Base-by-base conservation (phyloP, 805 yeast genomes). In the Hanseniaspora nectarophila region DNA sequence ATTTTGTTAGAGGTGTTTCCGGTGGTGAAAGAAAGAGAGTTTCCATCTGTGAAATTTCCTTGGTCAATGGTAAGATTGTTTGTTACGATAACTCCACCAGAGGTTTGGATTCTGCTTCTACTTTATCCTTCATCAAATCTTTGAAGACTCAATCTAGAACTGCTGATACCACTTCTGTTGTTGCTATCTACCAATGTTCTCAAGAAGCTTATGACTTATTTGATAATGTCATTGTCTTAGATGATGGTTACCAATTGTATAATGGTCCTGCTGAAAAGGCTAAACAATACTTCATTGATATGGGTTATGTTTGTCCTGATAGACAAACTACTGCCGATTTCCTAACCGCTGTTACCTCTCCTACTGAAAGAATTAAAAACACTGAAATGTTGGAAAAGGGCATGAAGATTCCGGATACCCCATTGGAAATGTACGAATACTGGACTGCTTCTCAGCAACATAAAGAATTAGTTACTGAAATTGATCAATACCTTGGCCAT, bases 1-100 rank as follows among this genome's bases (percentile, higher is more conserved):
- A 78, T 55, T 70, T 74, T 38, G 73, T 81, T 28, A 73, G 85
- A 63, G 85, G 87, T 69, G 85, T 82, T 38, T 80, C 90, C 48
- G 90, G 94, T 61, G 92, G 94, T 72, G 92, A 85, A 68, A 71
- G 94, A 58, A 83, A 84, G 67, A 77, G 94, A 70, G 90, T 85
- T 2, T 81, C 90, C 12, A 80, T 85, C 59, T 86, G 88, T 10
- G 95, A 85, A 67, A 84, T 84, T 1, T 68, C 82, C 43, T 74
- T 82, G 45, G 72, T 80, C 47, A 77, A 81, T 28, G 82, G 86
- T 29, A 69, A 76, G 45, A 70, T 82, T 47, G 80, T 75, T 56
- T 78, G 84, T 65, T 81, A 85, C 78, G 89, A 85, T 70, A 85
- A 85, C 61, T 82, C 90, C 5, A 85, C 95, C 5, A 77, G 92